Conservation (phyloP, 192 early-diverging fungal species). For the Geosiphon pyriformis region DNA sequence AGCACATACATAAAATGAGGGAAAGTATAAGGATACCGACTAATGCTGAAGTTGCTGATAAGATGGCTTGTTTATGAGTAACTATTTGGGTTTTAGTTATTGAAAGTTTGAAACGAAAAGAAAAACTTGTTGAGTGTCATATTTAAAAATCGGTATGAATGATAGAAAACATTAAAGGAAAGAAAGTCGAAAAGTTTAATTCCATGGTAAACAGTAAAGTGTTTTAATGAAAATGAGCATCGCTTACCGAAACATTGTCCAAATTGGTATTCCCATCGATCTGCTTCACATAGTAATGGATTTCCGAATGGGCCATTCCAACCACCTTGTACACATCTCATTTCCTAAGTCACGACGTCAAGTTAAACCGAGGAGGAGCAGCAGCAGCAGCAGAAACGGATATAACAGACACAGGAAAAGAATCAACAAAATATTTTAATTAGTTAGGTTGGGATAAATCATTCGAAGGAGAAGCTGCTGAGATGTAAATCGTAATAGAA, state of each 20-base stretch:
- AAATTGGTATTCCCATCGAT: slow-evolving; percentile 22
- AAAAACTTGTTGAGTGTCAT: too few species aligned
- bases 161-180: too few species aligned
- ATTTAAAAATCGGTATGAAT: too few species aligned
- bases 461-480: too few species aligned
- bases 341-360: background rate
- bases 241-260: slow-evolving; percentile 25
- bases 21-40: slow-evolving; percentile 9
- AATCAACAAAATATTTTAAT: background rate
- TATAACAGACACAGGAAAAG: background rate
- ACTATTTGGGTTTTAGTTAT: background rate
- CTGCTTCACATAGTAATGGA: background rate
- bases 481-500: too few species aligned
- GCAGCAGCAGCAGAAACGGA: background rate
- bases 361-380: background rate
- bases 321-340: slow-evolving; percentile 16
- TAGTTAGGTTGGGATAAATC: too few species aligned
- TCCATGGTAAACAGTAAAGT: too few species aligned
- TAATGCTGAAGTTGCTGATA: slow-evolving; percentile 19
- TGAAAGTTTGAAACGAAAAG: background rate
- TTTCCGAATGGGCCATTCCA: slow-evolving; percentile 17
- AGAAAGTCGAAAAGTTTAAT: too few species aligned
- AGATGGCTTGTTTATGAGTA: slow-evolving; percentile 13
- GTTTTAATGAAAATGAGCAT: background rate
- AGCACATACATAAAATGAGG: slow-evolving; percentile 11